Evolutionary conservation across 2,329 filamentous ascomycete genomes (phyloP).

Genomic region (Colletotrichum plurivorum): DNA sequence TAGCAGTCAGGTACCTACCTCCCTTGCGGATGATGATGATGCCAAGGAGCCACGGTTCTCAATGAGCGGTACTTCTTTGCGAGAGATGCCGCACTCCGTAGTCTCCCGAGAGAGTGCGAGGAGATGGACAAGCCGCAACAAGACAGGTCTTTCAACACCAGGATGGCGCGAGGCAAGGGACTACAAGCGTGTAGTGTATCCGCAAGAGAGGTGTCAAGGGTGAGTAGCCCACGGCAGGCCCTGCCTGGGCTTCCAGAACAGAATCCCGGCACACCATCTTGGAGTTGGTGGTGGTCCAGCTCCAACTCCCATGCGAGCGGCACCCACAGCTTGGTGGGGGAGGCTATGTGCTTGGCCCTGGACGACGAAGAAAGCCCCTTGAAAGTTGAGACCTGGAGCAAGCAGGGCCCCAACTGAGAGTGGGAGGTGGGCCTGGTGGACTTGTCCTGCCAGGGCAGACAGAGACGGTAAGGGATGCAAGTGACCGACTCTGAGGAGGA

Average conservation of each 20-base stretch:
- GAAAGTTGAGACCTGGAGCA: conserved; percentile 4
- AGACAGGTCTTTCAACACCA: no score
- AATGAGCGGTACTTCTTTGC: conserved; percentile 11
- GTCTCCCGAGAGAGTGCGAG: background rate
- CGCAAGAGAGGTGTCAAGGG: conserved; percentile 15
- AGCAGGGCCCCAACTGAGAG: conserved; percentile 7
- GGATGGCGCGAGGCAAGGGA: conserved; percentile 2
- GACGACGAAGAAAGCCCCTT: conserved; percentile 12
- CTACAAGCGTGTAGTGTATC: conserved; percentile 1
- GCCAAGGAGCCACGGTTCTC: background rate
- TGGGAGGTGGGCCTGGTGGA: conserved; percentile 1
- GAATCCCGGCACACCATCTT: conserved; percentile 12
- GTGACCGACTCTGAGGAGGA: no score
- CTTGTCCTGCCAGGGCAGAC: background rate
- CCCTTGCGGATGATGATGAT: no score
- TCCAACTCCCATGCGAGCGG: conserved; percentile 29
- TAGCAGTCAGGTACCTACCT: no score
- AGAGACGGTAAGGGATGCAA: conserved; percentile 12
- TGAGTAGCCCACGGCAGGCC: conserved; percentile 8
- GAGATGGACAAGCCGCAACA: no score
- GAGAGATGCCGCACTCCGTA: background rate
- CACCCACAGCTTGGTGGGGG: conserved; percentile 10
- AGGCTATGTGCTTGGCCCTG: background rate
- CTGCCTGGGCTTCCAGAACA: conserved; percentile 25
- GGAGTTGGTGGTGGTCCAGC: background rate